phyloP scores from a whole-genome alignment of 495 filamentous ascomycete species.

The Penicillium salamii region DNA sequence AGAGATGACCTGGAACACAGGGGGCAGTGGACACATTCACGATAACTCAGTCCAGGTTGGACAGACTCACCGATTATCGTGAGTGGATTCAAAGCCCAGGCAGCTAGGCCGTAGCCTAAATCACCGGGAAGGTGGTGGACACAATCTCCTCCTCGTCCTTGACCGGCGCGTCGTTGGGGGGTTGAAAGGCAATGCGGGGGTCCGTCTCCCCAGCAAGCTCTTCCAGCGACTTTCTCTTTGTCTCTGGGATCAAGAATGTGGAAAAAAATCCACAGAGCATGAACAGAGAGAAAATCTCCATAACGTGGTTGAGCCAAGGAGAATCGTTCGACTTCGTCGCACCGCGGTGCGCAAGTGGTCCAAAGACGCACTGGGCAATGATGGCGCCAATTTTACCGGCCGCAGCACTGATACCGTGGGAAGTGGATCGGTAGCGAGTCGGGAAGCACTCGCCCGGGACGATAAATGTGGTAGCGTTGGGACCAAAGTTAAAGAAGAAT shows the following conservation, averaged over 20 bases:
- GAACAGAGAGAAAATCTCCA: conserved; percentile 78
- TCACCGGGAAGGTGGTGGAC: too few species aligned
- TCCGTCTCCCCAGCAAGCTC: conserved; percentile 12
- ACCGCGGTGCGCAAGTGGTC: conserved; percentile 42
- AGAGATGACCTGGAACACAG: too few species aligned
- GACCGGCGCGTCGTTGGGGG: too few species aligned
- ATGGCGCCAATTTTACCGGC: conserved; percentile 80
- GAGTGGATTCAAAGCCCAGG: too few species aligned
- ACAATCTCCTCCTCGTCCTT: too few species aligned
- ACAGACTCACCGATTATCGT: too few species aligned
- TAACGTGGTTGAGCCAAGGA: conserved; percentile 76
- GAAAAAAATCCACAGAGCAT: conserved; percentile 71
- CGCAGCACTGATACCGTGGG: conserved; percentile 81
- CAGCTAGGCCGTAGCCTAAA: too few species aligned
- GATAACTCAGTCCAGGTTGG: too few species aligned
- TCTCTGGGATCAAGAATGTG: conserved; percentile 68
- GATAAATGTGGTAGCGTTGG: conserved; percentile 88
- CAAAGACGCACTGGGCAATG: conserved; percentile 48
- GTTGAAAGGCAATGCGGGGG: too few species aligned
- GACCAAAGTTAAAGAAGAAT: conserved; percentile 85
- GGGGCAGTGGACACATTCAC: too few species aligned
- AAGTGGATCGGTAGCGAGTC: conserved; percentile 79
- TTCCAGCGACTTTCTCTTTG: conserved; percentile 61
- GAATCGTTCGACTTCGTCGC: conserved; percentile 32
- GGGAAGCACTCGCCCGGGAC: conserved; percentile 89